These are phyloP conservation scores for Tephrocybe sp. DNA, from an alignment of 768 basidiomycete genomes.

Conservation along the genomic window DNA sequence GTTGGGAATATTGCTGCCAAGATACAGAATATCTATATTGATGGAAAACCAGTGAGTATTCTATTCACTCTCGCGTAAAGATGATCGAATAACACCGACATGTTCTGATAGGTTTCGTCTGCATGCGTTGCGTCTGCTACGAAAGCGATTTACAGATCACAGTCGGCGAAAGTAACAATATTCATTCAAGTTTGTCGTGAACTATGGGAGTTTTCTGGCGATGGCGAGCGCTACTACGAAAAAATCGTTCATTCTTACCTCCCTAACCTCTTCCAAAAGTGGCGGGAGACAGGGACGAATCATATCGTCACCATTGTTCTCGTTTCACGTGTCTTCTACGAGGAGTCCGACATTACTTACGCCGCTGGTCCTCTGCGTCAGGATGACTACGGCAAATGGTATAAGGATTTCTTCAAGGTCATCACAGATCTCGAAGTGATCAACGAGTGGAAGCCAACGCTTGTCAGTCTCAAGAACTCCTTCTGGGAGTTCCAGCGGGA, in stretches of 20 bases:
- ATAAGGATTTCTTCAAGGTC: constrained; percentile 96
- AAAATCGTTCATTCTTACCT: constrained; percentile 98
- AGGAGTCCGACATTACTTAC: constrained; percentile 72
- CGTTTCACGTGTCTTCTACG: constrained; percentile 90
- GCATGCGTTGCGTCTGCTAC: constrained; percentile 81
- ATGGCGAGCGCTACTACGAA: constrained; percentile 93
- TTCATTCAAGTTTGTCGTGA: constrained; percentile 97
- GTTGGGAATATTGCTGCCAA: constrained; percentile 81
- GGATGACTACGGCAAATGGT: constrained; percentile 76
- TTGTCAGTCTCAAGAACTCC: constrained; percentile 83
- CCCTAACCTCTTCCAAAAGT: constrained; percentile 81
- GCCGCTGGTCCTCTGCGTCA: constrained; percentile 78
- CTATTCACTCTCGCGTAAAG: constrained; percentile 1
- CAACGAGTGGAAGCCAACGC: constrained; percentile 82
- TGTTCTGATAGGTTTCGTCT: constrained; percentile 62
- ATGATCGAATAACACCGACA: not conserved
- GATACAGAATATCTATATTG: constrained; percentile 75
- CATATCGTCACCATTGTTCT: constrained; percentile 94
- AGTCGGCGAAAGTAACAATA: constrained; percentile 88
- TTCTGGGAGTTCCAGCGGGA: constrained; percentile 91
- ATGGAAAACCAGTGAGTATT: constrained; percentile 55
- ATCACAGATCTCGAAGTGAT: constrained; percentile 90
- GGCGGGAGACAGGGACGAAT: constrained; percentile 82
- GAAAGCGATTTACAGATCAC: constrained; percentile 83
- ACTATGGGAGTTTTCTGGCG: constrained; percentile 95